Evolutionary conservation across 352 stramenopile species (phyloP).

Genomic region (Pythium apleroticum): DNA sequence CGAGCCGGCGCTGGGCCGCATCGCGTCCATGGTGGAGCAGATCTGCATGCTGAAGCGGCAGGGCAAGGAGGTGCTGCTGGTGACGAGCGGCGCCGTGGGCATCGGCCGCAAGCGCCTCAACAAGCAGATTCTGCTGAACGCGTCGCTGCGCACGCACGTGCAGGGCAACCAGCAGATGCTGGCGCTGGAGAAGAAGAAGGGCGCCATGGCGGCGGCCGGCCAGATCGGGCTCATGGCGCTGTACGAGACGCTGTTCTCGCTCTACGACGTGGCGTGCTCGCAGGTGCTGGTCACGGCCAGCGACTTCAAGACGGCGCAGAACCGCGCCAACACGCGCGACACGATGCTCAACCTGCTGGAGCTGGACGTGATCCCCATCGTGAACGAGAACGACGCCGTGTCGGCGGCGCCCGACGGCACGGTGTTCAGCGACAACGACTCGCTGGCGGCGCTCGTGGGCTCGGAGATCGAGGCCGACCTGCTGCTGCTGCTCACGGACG

Average conservation of each 20-base stretch:
- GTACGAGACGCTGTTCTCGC: slow-evolving; percentile 95
- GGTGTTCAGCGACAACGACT: slow-evolving; percentile 97
- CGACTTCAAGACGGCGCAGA: slow-evolving; percentile 85
- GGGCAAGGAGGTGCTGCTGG: slow-evolving; percentile 88
- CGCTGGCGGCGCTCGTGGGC: slow-evolving; percentile 84
- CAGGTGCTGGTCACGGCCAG: slow-evolving; percentile 86
- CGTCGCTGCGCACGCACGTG: slow-evolving; percentile 84
- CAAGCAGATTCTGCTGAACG: slow-evolving; percentile 91
- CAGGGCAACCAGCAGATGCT: slow-evolving; percentile 90
- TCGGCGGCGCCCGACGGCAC: slow-evolving; percentile 73
- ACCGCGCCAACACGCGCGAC: slow-evolving; percentile 83
- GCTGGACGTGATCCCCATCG: slow-evolving; percentile 97
- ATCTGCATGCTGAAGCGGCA: slow-evolving; percentile 92
- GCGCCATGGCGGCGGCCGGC: slow-evolving; percentile 89
- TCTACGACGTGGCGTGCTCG: slow-evolving; percentile 94
- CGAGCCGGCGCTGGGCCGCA: slow-evolving; percentile 89
- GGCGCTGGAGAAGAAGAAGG: slow-evolving; percentile 86
- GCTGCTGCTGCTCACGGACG: slow-evolving; percentile 96
- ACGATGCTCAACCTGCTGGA: slow-evolving; percentile 92
- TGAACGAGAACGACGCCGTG: slow-evolving; percentile 99
- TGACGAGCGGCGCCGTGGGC: slow-evolving; percentile 91
- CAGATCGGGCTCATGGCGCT: slow-evolving; percentile 98
- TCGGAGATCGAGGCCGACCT: slow-evolving; percentile 92
- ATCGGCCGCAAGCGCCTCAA: slow-evolving; percentile 93
- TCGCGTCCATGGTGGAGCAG: slow-evolving; percentile 92